A percentile compares a stretch with the other conserved stretches of the same genome.
Conservation (phyloP, 192 early-diverging fungal species). For the Coemansia biformis region DNA sequence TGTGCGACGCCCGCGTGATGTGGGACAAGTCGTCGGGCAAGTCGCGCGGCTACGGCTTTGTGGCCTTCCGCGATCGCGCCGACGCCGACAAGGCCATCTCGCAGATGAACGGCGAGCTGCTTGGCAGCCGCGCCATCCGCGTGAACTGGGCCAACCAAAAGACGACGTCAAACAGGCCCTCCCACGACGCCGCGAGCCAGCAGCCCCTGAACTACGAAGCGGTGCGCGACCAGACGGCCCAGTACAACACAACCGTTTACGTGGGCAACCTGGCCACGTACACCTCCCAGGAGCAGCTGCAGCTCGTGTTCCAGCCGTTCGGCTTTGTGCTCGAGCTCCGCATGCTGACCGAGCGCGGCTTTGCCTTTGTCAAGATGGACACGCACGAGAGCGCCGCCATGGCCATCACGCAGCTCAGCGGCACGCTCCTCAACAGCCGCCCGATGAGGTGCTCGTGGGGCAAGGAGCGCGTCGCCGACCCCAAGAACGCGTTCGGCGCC, state of each 20-base stretch:
- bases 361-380: slow-evolving; percentile 89
- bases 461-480: slow-evolving; percentile 64
- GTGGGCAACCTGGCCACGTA: slow-evolving; percentile 80
- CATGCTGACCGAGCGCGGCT: slow-evolving; percentile 86
- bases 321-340: slow-evolving; percentile 76
- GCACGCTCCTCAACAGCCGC: slow-evolving; percentile 66
- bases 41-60: slow-evolving; percentile 89
- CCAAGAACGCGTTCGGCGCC: slow-evolving; percentile 42
- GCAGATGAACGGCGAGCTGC: slow-evolving; percentile 84
- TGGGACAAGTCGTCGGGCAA: slow-evolving; percentile 85
- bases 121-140: slow-evolving; percentile 80
- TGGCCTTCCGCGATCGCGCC: slow-evolving; percentile 77
- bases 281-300: slow-evolving; percentile 65
- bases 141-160: slow-evolving; percentile 96
- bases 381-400: slow-evolving; percentile 84
- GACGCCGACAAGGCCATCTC: slow-evolving; percentile 84
- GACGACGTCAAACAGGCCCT: slow-evolving; percentile 25
- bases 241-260: slow-evolving; percentile 85
- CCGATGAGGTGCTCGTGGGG: slow-evolving; percentile 85
- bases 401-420: slow-evolving; percentile 80
- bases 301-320: slow-evolving; percentile 68
- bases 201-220: slow-evolving; percentile 61
- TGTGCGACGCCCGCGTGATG: slow-evolving; percentile 86
- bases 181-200: slow-evolving; percentile 10
- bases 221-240: slow-evolving; percentile 68